Base-by-base conservation (phyloP, 768 basidiomycete species). In the Calocybe indica region DNA sequence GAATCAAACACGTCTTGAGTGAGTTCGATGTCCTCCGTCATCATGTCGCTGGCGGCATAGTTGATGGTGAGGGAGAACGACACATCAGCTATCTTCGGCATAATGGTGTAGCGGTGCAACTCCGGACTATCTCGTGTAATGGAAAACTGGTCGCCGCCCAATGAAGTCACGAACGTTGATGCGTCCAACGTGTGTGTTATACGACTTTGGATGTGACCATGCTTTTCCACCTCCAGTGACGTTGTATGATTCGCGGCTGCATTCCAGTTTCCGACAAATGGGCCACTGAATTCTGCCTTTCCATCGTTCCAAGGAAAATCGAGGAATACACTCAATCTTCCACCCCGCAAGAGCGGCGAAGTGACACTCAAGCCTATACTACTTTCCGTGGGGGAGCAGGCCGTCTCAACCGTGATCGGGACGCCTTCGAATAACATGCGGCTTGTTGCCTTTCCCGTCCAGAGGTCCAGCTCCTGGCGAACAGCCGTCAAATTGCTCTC, bases 301-400 rank as follows among this genome's bases (percentile, higher is more conserved):
- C 80, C 80, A 50, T 79, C 79, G 59, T 77, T 78, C 78, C 78
- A 82, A 5, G 79, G 79, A 52, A 78, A 80, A 57, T 82, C 79
- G 9, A 82, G 51, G 59, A 79, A 80, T 0, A 80, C 13, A 0
- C 73, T 75, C 6, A 80, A 59, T 33, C 60, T 60, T 3, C 69
- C 67, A 6, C 53, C 48, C 10, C 52, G 10, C n/a, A 82, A 42
- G 13, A 79, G 62, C 1, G 62, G 9, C 5, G 78, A 80, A 2
- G 57, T 35, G 33, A 81, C 53, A 2, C 49, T 56, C 22, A 80
- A 55, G 2, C 62, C 74, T 28, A 80, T 53, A 6, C 65, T 62
- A 53, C 73, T 71, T 9, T 58, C 62, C 7, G 55, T 56, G 45
- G 75, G 69, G 5, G 69, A 67, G 2, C 67, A 68, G 10, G 59